Evolutionary conservation across 2,329 filamentous ascomycete genomes (phyloP).

Genomic region (Raffaelea ambrosiae): DNA sequence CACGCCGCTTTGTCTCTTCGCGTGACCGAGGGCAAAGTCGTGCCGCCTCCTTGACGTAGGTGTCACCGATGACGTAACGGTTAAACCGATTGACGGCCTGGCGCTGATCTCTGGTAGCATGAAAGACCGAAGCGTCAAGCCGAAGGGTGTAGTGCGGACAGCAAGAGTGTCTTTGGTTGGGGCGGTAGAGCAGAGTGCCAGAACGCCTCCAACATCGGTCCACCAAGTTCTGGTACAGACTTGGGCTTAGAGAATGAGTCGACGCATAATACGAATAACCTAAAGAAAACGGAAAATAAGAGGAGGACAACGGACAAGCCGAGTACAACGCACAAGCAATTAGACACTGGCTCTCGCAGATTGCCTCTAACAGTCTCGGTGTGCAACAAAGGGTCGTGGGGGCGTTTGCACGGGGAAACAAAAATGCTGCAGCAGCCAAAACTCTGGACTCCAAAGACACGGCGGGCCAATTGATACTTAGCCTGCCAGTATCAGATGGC

Average conservation of each 20-base stretch:
- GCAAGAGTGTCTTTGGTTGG: constrained; percentile 70
- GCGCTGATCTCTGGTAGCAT: constrained; percentile 62
- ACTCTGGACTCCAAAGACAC: no score
- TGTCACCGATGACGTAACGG: constrained; percentile 58
- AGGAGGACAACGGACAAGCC: neutral
- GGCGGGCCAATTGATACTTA: no score
- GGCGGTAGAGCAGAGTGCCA: constrained; percentile 64
- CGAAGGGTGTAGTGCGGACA: constrained; percentile 88
- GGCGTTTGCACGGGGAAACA: neutral
- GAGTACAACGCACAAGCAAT: no score
- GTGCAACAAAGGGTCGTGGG: neutral
- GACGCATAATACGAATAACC: constrained; percentile 67
- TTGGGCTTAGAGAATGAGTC: constrained; percentile 50
- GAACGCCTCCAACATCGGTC: constrained; percentile 73
- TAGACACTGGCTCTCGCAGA: neutral
- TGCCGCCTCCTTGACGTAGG: constrained; percentile 56
- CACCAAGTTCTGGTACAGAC: constrained; percentile 63
- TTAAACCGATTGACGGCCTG: constrained; percentile 69
- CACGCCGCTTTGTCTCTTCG: constrained; percentile 53
- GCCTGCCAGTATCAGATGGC: no score
- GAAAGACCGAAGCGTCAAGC: constrained; percentile 57
- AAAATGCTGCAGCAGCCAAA: neutral
- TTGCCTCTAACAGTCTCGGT: neutral
- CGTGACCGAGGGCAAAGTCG: constrained; percentile 58
- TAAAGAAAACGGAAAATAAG: constrained; percentile 21